Conservation (phyloP, 176 grass and related monocot species). For the Cenchrus americanus region DNA sequence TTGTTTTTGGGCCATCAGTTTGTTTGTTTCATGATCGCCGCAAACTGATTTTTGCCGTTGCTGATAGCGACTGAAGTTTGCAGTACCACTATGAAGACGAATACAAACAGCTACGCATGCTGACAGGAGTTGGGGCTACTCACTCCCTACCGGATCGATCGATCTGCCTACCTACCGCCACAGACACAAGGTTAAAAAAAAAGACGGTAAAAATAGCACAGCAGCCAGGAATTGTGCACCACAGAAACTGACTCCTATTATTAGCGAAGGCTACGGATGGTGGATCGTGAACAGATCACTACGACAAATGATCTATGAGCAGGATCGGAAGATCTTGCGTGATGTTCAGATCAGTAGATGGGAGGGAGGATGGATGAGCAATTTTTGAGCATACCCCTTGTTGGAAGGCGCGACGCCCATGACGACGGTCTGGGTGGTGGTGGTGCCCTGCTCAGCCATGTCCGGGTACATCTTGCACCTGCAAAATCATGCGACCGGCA, state of each 20-base stretch:
- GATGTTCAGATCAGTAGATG: no score
- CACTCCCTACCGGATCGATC: no score
- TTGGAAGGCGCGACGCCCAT: conserved; percentile 63
- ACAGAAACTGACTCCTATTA: not conserved
- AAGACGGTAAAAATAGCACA: not conserved
- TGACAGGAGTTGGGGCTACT: no score
- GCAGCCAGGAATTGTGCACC: not conserved
- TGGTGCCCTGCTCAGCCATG: conserved; percentile 52
- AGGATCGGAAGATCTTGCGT: not conserved
- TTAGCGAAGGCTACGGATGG: not conserved
- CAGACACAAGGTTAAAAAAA: not conserved
- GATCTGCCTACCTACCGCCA: not conserved
- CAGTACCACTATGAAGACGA: no score
- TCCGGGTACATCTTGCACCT: conserved; percentile 84
- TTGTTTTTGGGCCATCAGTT: not conserved
- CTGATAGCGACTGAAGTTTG: no score
- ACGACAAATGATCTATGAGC: not conserved
- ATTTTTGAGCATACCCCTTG: conserved; percentile 61
- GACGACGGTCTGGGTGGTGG: conserved; percentile 52
- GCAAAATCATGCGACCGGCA: not conserved
- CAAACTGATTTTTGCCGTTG: not conserved
- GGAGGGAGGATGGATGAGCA: not conserved
- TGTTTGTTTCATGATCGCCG: not conserved
- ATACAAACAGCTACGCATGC: no score
- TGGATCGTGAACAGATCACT: not conserved